A percentile compares a stretch with the other conserved stretches of the same genome.
Conservation (phyloP, 306 rosid species). For the Prunus mume region DNA sequence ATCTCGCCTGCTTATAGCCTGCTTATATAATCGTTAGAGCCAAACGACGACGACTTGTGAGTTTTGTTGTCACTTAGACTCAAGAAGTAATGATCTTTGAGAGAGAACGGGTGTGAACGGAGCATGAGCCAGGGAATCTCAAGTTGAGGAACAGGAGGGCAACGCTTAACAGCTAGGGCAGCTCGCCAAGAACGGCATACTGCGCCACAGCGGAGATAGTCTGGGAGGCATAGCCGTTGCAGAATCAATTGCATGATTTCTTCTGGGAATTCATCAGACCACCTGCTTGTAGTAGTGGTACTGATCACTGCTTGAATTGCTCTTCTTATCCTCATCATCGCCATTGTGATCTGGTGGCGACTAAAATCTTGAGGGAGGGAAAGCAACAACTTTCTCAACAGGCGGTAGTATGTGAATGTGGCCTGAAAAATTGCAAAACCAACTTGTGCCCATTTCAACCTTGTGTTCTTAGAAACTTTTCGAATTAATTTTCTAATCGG, state of each 20-base stretch:
- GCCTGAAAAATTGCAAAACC: too few relatives aligned
- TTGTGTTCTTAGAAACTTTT: too few relatives aligned
- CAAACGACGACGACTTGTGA: background rate
- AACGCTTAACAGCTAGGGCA: background rate
- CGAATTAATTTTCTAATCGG: too few relatives aligned
- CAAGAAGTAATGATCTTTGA: background rate
- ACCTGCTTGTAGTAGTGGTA: background rate
- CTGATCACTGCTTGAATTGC: too few relatives aligned
- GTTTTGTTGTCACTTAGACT: background rate
- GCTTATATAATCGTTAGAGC: background rate
- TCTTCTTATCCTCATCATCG: too few relatives aligned
- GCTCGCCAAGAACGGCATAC: background rate
- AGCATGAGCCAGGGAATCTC: background rate
- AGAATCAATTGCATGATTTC: background rate
- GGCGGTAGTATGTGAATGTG: too few relatives aligned
- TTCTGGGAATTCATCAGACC: background rate
- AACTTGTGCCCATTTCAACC: too few relatives aligned
- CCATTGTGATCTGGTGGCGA: too few relatives aligned
- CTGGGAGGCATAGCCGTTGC: background rate
- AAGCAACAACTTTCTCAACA: too few relatives aligned
- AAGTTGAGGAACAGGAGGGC: background rate
- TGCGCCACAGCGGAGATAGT: background rate
- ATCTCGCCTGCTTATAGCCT: background rate
- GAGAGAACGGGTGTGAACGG: background rate
- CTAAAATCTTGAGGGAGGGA: too few relatives aligned